phyloP scores from a whole-genome alignment of 2,329 filamentous ascomycete genomes.

The Monosporascus sp. region DNA sequence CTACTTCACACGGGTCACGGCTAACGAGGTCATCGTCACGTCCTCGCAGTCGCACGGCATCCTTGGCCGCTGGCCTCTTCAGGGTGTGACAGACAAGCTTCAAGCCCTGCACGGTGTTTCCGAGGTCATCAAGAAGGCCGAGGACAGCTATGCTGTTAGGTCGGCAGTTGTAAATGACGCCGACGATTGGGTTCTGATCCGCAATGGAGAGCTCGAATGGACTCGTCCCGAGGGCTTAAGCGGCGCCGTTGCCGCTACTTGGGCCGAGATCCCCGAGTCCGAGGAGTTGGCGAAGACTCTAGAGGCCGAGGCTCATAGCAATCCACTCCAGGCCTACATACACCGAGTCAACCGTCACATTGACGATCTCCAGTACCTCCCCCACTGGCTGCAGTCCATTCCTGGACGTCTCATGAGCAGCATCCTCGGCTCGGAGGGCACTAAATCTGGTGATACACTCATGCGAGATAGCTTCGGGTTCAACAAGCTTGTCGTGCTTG shows the following conservation, averaged over 20 bases:
- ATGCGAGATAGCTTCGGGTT: slow-evolving; percentile 77
- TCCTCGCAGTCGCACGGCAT: slow-evolving; percentile 73
- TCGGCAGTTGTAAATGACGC: slow-evolving; percentile 63
- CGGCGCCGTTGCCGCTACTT: slow-evolving; percentile 72
- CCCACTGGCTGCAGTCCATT: slow-evolving; percentile 64
- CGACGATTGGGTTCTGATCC: slow-evolving; percentile 75
- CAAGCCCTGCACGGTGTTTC: slow-evolving; percentile 64
- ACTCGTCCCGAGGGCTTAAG: slow-evolving; percentile 74
- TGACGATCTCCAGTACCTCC: slow-evolving; percentile 70
- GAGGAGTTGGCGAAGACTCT: slow-evolving; percentile 75
- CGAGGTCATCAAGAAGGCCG: slow-evolving; percentile 71
- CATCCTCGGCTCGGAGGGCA: slow-evolving; percentile 51
- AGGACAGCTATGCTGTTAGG: slow-evolving; percentile 68
- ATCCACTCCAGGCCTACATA: slow-evolving; percentile 73
- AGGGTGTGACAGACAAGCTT: slow-evolving; percentile 34
- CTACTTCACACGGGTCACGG: slow-evolving; percentile 79
- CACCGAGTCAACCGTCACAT: slow-evolving; percentile 81
- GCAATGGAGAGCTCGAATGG: slow-evolving; percentile 79
- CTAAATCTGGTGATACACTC: slow-evolving; percentile 39
- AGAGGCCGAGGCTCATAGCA: slow-evolving; percentile 81
- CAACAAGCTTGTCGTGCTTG: slow-evolving; percentile 76
- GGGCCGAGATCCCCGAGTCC: slow-evolving; percentile 68
- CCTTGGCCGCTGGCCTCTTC: slow-evolving; percentile 67
- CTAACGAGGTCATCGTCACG: slow-evolving; percentile 66
- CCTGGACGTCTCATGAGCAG: slow-evolving; percentile 64